phyloP scores from a whole-genome alignment of 768 basidiomycete species.

The Trametes gibbosa region DNA sequence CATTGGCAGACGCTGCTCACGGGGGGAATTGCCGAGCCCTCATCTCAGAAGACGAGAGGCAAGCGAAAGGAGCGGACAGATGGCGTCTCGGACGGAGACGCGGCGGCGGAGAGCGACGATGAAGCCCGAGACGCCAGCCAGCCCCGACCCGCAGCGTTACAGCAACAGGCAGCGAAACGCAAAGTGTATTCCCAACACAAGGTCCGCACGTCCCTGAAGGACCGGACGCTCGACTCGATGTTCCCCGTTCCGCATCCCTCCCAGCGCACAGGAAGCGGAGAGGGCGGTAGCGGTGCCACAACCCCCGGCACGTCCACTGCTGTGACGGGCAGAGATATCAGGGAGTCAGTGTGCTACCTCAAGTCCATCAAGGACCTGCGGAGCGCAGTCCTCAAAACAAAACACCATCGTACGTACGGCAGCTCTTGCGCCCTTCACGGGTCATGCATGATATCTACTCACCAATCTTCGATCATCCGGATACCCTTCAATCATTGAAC shows the following conservation, averaged over 20 bases:
- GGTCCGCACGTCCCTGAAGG: slow-evolving; percentile 83
- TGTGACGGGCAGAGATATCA: slow-evolving; percentile 48
- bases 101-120: not conserved
- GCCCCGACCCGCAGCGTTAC: not conserved
- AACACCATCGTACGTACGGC: slow-evolving; percentile 63
- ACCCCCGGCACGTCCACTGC: slow-evolving; percentile 17
- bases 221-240: slow-evolving; percentile 95
- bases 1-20: slow-evolving; percentile 56
- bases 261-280: slow-evolving; percentile 10
- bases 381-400: slow-evolving; percentile 50
- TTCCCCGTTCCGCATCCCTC: slow-evolving; percentile 56
- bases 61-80: slow-evolving; percentile 30
- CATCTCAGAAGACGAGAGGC: slow-evolving; percentile 34
- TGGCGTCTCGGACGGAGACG: slow-evolving; percentile 26
- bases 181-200: slow-evolving; percentile 79
- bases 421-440: not conserved
- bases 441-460: no score
- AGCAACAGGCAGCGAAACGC: slow-evolving; percentile 29
- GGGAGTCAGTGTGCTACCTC: slow-evolving; percentile 73
- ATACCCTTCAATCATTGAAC: no score
- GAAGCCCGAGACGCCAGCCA: not conserved
- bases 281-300: slow-evolving; percentile 41
- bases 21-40: slow-evolving; percentile 41
- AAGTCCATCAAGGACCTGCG: slow-evolving; percentile 73
- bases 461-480: no score